Evolutionary conservation across 2,329 filamentous ascomycete species (phyloP), one percentile per base, ranked within the genome.

Genomic region (Colletotrichum limetticola): DNA sequence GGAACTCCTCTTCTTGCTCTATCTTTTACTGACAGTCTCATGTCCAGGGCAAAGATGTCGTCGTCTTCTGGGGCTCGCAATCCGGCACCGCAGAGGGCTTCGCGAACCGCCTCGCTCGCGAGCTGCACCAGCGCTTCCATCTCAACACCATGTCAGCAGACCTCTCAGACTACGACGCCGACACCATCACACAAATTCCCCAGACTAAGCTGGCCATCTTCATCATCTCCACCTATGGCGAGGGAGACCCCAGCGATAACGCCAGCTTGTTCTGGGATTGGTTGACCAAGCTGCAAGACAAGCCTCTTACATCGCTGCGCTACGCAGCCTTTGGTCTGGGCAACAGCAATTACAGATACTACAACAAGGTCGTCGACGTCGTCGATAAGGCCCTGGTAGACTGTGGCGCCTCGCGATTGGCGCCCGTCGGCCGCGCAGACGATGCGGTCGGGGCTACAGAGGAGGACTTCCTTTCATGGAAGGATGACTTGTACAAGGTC

Each of bases 61-160:
- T 86, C 26, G 80, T 87, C 46, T 85, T 87, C 78, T 87, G 83
- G 83, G 85, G 84, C n/a, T 86, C 85, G 2, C 85, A 87, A 72
- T 85, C 84, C 4, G 85, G 85, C 9, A 86, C 84, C 0, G 83
- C 85, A 0, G 84, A 86, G 73, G 79, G 80, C 11, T 81, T 86
- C 63, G 85, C 85, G 8, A 80, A 81, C 62, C 79, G 80, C 5
- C 77, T 87, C 1, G 80, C 80, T 4, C 79, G 82, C 59, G 85
- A 87, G 61, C 80, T 80, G 57, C 77, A 79, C 22, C 78, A 79
- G 35, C 79, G 81, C 22, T 86, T 85, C 60, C 82, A 84, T 5
- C 77, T 85, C 14, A 78, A 83, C 56, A 77, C 80, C 8, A 74
- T 87, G 30, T 80, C 80, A 0, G 85, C 84, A 6, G 85, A 88